A percentile compares a stretch with the other conserved stretches of the same genome.
phyloP scores from a whole-genome alignment of 2,329 filamentous ascomycete species.

The Neurospora sp. region DNA sequence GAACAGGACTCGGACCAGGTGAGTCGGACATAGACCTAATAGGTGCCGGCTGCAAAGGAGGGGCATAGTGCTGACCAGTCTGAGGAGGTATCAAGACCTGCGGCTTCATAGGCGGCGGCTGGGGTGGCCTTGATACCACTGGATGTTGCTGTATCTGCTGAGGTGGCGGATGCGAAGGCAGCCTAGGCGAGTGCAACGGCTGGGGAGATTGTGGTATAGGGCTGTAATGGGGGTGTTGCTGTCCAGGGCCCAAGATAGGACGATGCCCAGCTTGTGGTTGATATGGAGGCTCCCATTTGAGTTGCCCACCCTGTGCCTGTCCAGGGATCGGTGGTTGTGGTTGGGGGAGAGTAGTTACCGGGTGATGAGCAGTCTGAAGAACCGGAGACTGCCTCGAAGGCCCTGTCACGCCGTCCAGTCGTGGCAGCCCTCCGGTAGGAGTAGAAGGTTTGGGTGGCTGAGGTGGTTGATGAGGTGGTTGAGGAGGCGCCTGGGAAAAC shows the following conservation, averaged over 20 bases:
- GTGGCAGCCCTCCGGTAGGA: constrained; percentile 23
- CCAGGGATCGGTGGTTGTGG: background rate
- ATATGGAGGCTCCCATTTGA: constrained; percentile 34
- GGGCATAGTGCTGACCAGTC: constrained; percentile 24
- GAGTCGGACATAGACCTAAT: constrained; percentile 16
- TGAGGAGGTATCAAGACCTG: constrained; percentile 14
- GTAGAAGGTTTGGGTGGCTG: constrained; percentile 19
- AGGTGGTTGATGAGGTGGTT: constrained; percentile 20
- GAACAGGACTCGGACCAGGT: background rate
- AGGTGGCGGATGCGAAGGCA: constrained; percentile 5
- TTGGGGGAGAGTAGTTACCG: constrained; percentile 18
- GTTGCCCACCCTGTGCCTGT: constrained; percentile 12
- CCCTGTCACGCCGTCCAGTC: constrained; percentile 23
- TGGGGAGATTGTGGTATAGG: constrained; percentile 8
- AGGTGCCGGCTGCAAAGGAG: constrained; percentile 26
- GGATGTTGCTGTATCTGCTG: constrained; percentile 7
- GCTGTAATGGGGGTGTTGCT: constrained; percentile 1
- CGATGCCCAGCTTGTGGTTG: constrained; percentile 19
- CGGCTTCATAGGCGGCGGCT: constrained; percentile 11
- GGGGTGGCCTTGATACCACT: constrained; percentile 7
- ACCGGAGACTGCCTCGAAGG: constrained; percentile 20
- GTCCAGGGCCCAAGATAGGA: background rate
- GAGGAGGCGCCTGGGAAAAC: constrained; percentile 21
- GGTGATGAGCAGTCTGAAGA: constrained; percentile 14
- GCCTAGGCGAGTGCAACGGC: constrained; percentile 3